Percentiles rank a stretch among this genome's conserved stretches.
These are phyloP conservation scores for Pseudogymnoascus sp. DNA, from an alignment of 2,329 filamentous ascomycete species.

Conservation along the genomic window DNA sequence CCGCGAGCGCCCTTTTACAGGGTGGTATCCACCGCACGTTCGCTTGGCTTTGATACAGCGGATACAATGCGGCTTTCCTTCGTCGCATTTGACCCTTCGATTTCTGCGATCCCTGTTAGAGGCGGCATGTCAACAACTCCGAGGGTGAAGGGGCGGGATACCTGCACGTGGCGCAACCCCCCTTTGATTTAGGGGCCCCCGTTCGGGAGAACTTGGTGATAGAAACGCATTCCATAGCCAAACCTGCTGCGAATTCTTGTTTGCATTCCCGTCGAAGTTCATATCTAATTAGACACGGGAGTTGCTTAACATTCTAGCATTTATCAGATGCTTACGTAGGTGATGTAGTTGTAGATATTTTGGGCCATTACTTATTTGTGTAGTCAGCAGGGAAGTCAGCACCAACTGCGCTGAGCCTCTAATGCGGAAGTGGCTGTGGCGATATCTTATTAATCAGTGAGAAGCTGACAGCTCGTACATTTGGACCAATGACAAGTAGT, in stretches of 20 bases:
- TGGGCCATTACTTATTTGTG: neutral
- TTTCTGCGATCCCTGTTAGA: neutral
- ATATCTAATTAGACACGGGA: neutral
- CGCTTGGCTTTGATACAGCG: conserved; percentile 53
- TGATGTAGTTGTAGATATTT: neutral
- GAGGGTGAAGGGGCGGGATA: neutral
- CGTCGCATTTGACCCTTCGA: conserved; percentile 55
- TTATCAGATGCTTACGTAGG: neutral
- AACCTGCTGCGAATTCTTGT: neutral
- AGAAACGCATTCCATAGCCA: neutral
- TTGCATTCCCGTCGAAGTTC: neutral
- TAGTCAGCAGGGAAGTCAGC: neutral
- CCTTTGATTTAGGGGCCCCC: neutral
- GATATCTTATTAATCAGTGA: neutral
- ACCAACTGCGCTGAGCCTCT: neutral
- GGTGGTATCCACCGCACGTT: conserved; percentile 49
- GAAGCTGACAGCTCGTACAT: neutral
- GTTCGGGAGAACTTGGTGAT: conserved; percentile 2
- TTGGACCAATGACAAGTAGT: neutral
- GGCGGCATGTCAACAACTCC: neutral
- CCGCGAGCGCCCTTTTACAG: neutral
- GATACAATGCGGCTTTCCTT: conserved; percentile 50
- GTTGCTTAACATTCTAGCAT: neutral
- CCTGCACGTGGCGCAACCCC: conserved; percentile 4
- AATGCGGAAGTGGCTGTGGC: neutral